Base-by-base conservation (phyloP, 2,329 filamentous ascomycete species). In the Ceratocystis albifundus region DNA sequence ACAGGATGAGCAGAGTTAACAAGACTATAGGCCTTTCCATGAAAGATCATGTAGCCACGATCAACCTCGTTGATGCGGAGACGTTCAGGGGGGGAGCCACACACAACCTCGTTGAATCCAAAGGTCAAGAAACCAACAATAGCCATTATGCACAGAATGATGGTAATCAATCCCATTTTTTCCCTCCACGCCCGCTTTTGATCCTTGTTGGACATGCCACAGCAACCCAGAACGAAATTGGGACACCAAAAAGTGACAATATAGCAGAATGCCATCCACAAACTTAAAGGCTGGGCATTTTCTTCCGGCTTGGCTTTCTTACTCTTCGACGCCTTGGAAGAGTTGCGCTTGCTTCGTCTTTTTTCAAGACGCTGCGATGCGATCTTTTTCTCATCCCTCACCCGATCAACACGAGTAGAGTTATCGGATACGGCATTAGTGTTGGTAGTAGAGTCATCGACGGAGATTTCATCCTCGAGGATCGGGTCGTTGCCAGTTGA, bases 121-220 rank as follows among this genome's bases (percentile, higher is more conserved):
- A 99, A 99, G 0, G 94, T 99, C 65, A 99, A 79, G 77, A 93
- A 99, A 73, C 94, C 94, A 61, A 99, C 93, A 73, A 92, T 85
- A 8, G 85, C 83, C 80, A 92, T 95, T 73, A 97, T 92, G 68
- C 88, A 74, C 41, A 96, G 74, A 74, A 99, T 99, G 73, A 99
- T 86, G 77, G 92, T 96, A 77, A 96, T 89, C 67, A 99, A 78
- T 1, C 94, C 94, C 80, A 99, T 95, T 81, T 99, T 99, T 75
- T 99, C 94, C 70, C 94, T 85, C 94, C 94, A 99, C 1, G 94
- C 94, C 72, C 90, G 84, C 73, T 91, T 88, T 75, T 97, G 90
- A 17, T 88, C 90, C 75, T 89, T 94, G 59, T 89, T 82, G 6
- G 86, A 85, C 80, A 89, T 95, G 48, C 92, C 91, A 72, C 91